Percentiles rank a stretch among this genome's conserved stretches.
Conservation (phyloP, 2,329 filamentous ascomycete genomes). For the Aspergillus arachidicola region DNA sequence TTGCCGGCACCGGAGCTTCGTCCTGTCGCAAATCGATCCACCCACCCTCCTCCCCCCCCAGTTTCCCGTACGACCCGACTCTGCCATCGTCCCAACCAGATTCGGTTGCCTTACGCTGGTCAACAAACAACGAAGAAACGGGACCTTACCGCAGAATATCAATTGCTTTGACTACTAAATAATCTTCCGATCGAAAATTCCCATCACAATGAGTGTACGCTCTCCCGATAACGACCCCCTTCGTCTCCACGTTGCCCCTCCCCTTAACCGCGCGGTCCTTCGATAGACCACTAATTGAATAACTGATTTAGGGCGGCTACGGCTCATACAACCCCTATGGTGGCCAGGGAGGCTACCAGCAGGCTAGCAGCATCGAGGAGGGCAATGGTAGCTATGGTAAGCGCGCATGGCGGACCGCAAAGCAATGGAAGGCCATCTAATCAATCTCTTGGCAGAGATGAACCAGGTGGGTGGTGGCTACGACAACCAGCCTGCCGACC, state of each 20-base stretch:
- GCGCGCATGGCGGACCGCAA: conserved; percentile 5
- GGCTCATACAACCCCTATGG: conserved; percentile 54
- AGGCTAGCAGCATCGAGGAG: conserved; percentile 34
- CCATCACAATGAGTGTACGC: conserved; percentile 23
- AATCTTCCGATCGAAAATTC: background rate
- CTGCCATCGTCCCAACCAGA: background rate
- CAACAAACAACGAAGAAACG: background rate
- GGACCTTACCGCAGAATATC: background rate
- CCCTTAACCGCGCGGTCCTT: conserved; percentile 1
- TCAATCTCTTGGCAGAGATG: conserved; percentile 44
- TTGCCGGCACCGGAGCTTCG: background rate
- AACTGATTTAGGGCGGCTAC: conserved; percentile 42
- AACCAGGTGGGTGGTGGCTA: conserved; percentile 31
- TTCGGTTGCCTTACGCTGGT: background rate
- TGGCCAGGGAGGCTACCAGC: conserved; percentile 32
- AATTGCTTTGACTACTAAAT: background rate
- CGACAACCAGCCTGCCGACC: conserved; percentile 50
- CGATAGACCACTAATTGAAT: conserved; percentile 25
- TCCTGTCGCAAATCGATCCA: conserved; percentile 3
- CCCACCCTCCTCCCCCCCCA: background rate
- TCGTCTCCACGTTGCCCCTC: background rate
- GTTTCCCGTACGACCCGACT: conserved; percentile 3
- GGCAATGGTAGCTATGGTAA: conserved; percentile 42
- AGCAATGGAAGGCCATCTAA: conserved; percentile 4
- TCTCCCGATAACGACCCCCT: background rate